A percentile compares a stretch with the other conserved stretches of the same genome.
Conservation (phyloP, 345 rosid genomes). For the Boechera divaricarpa region DNA sequence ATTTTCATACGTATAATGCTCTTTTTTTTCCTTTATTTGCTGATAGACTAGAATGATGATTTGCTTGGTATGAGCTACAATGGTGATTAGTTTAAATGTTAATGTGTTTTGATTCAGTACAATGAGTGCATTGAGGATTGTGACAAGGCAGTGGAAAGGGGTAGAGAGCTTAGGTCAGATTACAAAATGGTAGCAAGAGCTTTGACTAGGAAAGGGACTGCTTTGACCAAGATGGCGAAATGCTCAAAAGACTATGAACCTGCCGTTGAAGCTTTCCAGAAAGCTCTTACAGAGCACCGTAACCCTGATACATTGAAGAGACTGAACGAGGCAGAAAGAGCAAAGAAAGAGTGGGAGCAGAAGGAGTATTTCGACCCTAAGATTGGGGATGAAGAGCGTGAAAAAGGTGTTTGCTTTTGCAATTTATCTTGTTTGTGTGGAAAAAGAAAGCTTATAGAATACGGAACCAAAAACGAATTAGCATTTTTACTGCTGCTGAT, state of each 20-base stretch:
- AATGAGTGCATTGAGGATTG: slow-evolving; percentile 87
- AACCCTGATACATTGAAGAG: slow-evolving; percentile 92
- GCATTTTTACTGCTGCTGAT: slow-evolving; percentile 12
- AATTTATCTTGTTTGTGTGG: background rate
- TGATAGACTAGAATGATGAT: slow-evolving; percentile 3
- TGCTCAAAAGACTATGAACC: slow-evolving; percentile 77
- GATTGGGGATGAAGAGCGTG: slow-evolving; percentile 88
- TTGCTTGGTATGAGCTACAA: background rate
- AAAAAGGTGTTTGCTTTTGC: slow-evolving; percentile 64
- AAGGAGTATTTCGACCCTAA: slow-evolving; percentile 86
- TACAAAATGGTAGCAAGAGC: slow-evolving; percentile 93
- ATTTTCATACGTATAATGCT: background rate
- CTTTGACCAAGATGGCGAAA: slow-evolving; percentile 74
- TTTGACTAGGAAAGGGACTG: slow-evolving; percentile 94
- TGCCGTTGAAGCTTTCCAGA: slow-evolving; percentile 92
- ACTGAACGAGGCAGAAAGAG: slow-evolving; percentile 82
- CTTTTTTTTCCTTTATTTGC: slow-evolving; percentile 1
- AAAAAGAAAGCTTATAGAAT: slow-evolving; percentile 5
- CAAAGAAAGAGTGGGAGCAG: slow-evolving; percentile 85
- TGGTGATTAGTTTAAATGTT: slow-evolving; percentile 4
- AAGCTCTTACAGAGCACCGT: slow-evolving; percentile 97
- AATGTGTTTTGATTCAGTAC: slow-evolving; percentile 51
- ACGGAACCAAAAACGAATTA: background rate
- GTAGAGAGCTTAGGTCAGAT: slow-evolving; percentile 90
- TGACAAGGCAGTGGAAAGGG: slow-evolving; percentile 93